Evolutionary conservation across 108 stramenopile species (phyloP).

Genomic region (Fragilariopsis cylindrus): DNA sequence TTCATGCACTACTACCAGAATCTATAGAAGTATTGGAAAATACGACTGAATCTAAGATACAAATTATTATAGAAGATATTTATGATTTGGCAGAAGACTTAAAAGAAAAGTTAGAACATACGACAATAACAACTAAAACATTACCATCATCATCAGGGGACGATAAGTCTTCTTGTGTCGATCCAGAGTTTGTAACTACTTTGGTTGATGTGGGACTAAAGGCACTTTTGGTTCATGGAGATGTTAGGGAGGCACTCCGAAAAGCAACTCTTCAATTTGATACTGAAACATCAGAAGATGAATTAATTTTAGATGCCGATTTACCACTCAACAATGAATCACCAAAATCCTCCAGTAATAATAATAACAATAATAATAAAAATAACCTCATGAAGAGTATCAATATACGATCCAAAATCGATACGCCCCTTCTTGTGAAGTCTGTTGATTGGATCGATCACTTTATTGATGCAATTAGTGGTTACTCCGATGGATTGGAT

Average conservation of each 20-base stretch:
- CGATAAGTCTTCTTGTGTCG: neutral
- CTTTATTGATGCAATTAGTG: conserved; percentile 35
- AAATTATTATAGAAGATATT: conserved; percentile 4
- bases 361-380: neutral
- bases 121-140: conserved; percentile 1
- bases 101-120: neutral
- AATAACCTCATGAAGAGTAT: neutral
- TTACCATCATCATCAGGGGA: conserved; percentile 38
- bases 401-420: conserved; percentile 29
- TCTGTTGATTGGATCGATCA: conserved; percentile 31
- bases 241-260: conserved; percentile 29
- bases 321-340: conserved; percentile 8
- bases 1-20: neutral
- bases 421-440: conserved; percentile 20
- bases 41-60: neutral
- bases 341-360: neutral
- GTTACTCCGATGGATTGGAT: conserved; percentile 44
- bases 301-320: conserved; percentile 42
- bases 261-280: conserved; percentile 19
- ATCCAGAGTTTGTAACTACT: conserved; percentile 12
- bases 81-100: neutral
- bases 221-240: conserved; percentile 3
- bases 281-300: neutral
- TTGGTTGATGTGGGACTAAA: conserved; percentile 24
- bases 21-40: neutral